Evolutionary conservation across 2,329 filamentous ascomycete species (phyloP).

Genomic region (Penicillium sp.): DNA sequence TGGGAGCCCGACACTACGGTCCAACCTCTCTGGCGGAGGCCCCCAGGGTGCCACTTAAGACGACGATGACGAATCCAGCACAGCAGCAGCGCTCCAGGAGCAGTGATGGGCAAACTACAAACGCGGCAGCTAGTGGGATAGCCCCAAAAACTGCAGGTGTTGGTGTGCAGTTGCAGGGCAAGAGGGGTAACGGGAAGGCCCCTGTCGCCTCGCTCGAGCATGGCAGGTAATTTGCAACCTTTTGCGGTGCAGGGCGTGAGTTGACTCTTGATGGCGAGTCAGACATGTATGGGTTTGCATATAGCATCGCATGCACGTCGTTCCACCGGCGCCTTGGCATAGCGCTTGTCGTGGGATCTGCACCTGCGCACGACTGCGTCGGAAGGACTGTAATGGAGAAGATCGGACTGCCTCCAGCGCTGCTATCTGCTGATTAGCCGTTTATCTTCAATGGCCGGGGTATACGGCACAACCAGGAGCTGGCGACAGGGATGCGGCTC

Average conservation of each 20-base stretch:
- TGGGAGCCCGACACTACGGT: constrained; percentile 28
- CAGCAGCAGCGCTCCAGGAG: constrained; percentile 18
- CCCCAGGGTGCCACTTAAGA: constrained; percentile 12
- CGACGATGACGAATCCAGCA: constrained; percentile 8
- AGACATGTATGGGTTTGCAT: constrained; percentile 8
- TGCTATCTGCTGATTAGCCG: neutral
- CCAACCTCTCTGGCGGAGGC: constrained; percentile 25
- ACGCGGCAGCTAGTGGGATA: constrained; percentile 9
- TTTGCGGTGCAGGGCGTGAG: constrained; percentile 23
- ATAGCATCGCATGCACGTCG: constrained; percentile 17
- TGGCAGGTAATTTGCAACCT: neutral
- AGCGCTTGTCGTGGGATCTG: constrained; percentile 29
- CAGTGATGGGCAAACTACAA: constrained; percentile 10
- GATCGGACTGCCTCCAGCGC: neutral
- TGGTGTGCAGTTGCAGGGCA: constrained; percentile 12
- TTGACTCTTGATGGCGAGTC: constrained; percentile 11
- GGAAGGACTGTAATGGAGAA: neutral
- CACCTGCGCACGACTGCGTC: constrained; percentile 8
- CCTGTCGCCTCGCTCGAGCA: neutral
- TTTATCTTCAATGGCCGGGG: neutral
- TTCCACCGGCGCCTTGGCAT: constrained; percentile 29
- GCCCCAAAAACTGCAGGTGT: constrained; percentile 15
- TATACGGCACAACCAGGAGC: neutral
- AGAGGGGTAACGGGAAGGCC: constrained; percentile 14
- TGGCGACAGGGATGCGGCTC: neutral